These are phyloP conservation scores for Zygosaccharomyces pseudobailii DNA, from an alignment of 1,139 yeast species.

Conservation along the genomic window DNA sequence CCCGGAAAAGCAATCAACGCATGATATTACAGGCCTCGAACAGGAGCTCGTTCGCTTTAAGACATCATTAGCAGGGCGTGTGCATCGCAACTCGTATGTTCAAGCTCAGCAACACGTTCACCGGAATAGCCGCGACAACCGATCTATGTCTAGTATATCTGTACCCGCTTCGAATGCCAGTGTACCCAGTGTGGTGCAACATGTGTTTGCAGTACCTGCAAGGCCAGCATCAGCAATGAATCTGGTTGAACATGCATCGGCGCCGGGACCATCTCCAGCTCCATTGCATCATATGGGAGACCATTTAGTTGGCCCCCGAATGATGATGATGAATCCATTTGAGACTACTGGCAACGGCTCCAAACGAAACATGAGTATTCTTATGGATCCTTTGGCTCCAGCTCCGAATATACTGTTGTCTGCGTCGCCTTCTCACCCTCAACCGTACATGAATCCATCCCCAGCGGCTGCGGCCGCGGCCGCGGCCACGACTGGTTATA, in stretches of 20 bases:
- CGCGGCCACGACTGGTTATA: neutral
- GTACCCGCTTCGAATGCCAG: constrained; percentile 14
- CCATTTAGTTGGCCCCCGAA: constrained; percentile 11
- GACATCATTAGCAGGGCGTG: constrained; percentile 7
- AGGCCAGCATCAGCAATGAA: constrained; percentile 5
- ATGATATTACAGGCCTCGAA: constrained; percentile 8
- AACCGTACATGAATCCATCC: constrained; percentile 14
- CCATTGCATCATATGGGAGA: constrained; percentile 7
- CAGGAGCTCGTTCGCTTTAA: constrained; percentile 15
- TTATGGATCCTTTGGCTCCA: constrained; percentile 37
- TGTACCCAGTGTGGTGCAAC: constrained; percentile 6
- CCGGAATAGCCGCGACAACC: neutral
- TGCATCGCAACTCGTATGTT: constrained; percentile 14
- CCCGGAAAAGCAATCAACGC: constrained; percentile 3
- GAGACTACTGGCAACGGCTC: constrained; percentile 29
- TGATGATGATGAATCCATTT: constrained; percentile 29
- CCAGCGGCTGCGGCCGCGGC: constrained; percentile 8
- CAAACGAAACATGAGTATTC: constrained; percentile 34
- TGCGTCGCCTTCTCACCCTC: constrained; percentile 1
- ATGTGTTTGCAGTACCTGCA: constrained; percentile 12
- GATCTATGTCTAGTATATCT: constrained; percentile 24
- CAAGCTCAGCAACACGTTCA: constrained; percentile 14
- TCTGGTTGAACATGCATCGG: constrained; percentile 9
- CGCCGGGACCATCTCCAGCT: constrained; percentile 10
- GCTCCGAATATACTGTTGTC: constrained; percentile 14